Conservation (phyloP, 2,329 filamentous ascomycete species). For the Fusarium verrucosum region DNA sequence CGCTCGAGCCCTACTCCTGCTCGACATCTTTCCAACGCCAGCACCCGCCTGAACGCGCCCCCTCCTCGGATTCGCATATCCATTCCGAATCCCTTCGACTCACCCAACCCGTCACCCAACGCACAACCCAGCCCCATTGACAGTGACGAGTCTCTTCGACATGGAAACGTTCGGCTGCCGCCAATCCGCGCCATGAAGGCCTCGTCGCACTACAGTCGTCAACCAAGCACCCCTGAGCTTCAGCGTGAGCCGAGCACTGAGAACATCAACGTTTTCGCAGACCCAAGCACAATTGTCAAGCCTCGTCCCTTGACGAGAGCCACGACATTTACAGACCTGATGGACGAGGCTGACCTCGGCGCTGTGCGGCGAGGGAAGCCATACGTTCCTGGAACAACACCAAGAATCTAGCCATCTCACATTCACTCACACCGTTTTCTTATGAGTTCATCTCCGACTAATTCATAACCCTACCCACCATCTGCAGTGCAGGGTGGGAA, state of each 20-base stretch:
- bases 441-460: constrained; percentile 3
- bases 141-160: constrained; percentile 39
- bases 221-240: constrained; percentile 47
- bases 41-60: constrained; percentile 21
- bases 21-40: constrained; percentile 22
- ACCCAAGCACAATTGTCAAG: constrained; percentile 54
- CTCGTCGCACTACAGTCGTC: constrained; percentile 39
- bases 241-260: constrained; percentile 57
- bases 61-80: constrained; percentile 43
- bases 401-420: constrained; percentile 41
- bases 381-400: constrained; percentile 54
- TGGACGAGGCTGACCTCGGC: constrained; percentile 59
- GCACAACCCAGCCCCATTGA: constrained; percentile 39
- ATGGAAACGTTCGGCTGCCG: constrained; percentile 45
- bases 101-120: constrained; percentile 45
- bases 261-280: constrained; percentile 64
- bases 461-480: constrained; percentile 9
- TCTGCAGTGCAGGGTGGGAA: constrained; percentile 31
- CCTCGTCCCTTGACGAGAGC: constrained; percentile 44
- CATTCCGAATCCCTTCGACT: constrained; percentile 51
- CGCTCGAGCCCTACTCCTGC: constrained; percentile 20
- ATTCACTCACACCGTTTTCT: not conserved
- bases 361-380: constrained; percentile 53
- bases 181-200: constrained; percentile 55
- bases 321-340: constrained; percentile 64